These are phyloP conservation scores for Rhizophagus clarus DNA, from an alignment of 192 early-diverging fungal species.

Conservation along the genomic window DNA sequence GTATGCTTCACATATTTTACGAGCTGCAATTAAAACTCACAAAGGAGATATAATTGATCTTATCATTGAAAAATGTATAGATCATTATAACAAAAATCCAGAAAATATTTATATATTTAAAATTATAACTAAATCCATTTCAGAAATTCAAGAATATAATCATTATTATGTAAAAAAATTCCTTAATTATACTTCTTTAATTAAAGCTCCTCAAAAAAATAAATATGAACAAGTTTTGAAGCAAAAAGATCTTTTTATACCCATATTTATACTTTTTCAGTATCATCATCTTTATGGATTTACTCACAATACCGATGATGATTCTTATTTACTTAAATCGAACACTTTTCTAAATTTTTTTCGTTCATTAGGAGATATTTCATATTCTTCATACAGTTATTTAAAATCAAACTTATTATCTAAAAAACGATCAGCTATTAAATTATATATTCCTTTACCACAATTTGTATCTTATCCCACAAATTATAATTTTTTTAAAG, in stretches of 20 bases:
- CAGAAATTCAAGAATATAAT: background rate
- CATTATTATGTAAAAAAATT: background rate
- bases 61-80: background rate
- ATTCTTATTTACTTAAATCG: background rate
- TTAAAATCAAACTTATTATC: no score
- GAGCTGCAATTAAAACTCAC: background rate
- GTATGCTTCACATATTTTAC: background rate
- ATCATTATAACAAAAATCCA: background rate
- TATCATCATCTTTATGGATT: background rate
- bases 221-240: no score
- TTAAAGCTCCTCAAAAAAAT: background rate
- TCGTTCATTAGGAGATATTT: no score
- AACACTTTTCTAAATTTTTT: background rate
- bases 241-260: no score
- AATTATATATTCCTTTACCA: slow-evolving; percentile 1
- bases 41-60: background rate
- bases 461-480: background rate
- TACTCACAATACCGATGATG: background rate
- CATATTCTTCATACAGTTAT: no score
- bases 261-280: no score
- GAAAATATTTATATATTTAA: background rate
- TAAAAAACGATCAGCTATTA: no score
- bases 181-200: background rate
- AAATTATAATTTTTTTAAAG: no score
- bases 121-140: background rate